Percentiles rank a stretch among this genome's conserved stretches.
phyloP scores from a whole-genome alignment of 495 filamentous ascomycete species.

The Penicillium canescens region DNA sequence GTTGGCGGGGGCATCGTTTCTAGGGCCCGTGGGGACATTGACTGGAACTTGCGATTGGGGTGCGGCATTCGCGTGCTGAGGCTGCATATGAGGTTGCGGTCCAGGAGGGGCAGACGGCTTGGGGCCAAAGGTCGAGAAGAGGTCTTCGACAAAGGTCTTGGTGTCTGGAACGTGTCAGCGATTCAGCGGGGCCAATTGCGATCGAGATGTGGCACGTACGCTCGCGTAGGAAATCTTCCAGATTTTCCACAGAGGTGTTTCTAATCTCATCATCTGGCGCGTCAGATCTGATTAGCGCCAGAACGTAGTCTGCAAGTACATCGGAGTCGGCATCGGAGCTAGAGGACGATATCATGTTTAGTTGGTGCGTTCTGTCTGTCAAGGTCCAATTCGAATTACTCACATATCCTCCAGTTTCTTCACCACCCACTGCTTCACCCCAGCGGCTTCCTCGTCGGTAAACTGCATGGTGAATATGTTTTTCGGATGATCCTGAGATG shows the following conservation, averaged over 20 bases:
- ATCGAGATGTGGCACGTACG: slow-evolving; percentile 48
- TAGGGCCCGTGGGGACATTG: slow-evolving; percentile 39
- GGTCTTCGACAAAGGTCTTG: slow-evolving; percentile 75
- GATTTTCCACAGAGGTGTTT: slow-evolving; percentile 70
- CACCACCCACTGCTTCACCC: slow-evolving; percentile 87
- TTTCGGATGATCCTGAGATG: neutral
- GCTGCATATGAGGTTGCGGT: slow-evolving; percentile 58
- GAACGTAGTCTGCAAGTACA: slow-evolving; percentile 92
- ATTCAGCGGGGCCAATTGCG: neutral
- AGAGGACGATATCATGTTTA: slow-evolving; percentile 10
- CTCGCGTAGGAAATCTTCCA: slow-evolving; percentile 87
- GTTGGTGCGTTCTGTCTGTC: neutral
- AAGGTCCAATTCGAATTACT: slow-evolving; percentile 21
- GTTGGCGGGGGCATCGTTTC: slow-evolving; percentile 26
- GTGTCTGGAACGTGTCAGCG: slow-evolving; percentile 56
- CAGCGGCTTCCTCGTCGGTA: slow-evolving; percentile 68
- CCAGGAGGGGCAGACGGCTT: slow-evolving; percentile 43
- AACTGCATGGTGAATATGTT: slow-evolving; percentile 62
- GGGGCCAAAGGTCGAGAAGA: slow-evolving; percentile 68
- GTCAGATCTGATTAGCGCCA: slow-evolving; percentile 84
- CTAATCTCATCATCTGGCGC: slow-evolving; percentile 72
- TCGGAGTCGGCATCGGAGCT: slow-evolving; percentile 95
- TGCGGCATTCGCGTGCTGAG: slow-evolving; percentile 20
- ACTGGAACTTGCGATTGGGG: slow-evolving; percentile 29
- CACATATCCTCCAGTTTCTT: slow-evolving; percentile 90